These are phyloP conservation scores for Solanum chacoense DNA, from an alignment of 305 asterid species.

Conservation along the genomic window DNA sequence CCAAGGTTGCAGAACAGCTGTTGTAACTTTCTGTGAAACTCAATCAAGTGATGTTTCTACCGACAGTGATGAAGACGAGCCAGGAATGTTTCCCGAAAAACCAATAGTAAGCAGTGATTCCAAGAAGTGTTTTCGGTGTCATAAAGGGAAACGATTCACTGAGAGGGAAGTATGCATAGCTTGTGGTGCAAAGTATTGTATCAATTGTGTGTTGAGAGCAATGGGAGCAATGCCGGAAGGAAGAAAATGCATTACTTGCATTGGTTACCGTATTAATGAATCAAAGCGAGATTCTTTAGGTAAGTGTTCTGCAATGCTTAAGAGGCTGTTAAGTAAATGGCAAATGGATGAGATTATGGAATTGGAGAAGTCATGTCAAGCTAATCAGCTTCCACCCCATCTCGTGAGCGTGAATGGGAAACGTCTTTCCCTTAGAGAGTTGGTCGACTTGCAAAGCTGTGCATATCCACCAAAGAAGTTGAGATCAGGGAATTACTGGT, in stretches of 20 bases:
- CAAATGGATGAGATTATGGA: constrained; percentile 44
- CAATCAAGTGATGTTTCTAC: constrained; percentile 19
- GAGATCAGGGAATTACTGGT: constrained; percentile 73
- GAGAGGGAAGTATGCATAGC: constrained; percentile 66
- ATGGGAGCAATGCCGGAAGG: constrained; percentile 98
- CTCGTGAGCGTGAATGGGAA: constrained; percentile 46
- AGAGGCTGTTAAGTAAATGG: constrained; percentile 27
- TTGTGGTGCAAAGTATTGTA: constrained; percentile 70
- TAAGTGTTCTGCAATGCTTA: constrained; percentile 52
- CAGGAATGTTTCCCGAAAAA: constrained; percentile 16
- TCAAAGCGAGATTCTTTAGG: constrained; percentile 51
- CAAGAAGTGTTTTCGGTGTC: constrained; percentile 57
- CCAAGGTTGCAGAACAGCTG: constrained; percentile 18
- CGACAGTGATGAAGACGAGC: constrained; percentile 21
- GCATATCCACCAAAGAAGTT: constrained; percentile 67
- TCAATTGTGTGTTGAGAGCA: constrained; percentile 57
- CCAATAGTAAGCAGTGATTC: constrained; percentile 27
- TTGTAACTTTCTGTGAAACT: constrained; percentile 37
- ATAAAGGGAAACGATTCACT: constrained; percentile 33
- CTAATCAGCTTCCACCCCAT: constrained; percentile 53
- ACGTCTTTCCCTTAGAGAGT: constrained; percentile 41
- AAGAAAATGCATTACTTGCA: constrained; percentile 63
- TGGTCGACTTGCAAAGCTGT: constrained; percentile 48
- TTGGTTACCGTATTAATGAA: constrained; percentile 47
- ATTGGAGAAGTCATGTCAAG: constrained; percentile 40